Base-by-base conservation (phyloP, 768 basidiomycete genomes). In the Cytidiella melzeri region DNA sequence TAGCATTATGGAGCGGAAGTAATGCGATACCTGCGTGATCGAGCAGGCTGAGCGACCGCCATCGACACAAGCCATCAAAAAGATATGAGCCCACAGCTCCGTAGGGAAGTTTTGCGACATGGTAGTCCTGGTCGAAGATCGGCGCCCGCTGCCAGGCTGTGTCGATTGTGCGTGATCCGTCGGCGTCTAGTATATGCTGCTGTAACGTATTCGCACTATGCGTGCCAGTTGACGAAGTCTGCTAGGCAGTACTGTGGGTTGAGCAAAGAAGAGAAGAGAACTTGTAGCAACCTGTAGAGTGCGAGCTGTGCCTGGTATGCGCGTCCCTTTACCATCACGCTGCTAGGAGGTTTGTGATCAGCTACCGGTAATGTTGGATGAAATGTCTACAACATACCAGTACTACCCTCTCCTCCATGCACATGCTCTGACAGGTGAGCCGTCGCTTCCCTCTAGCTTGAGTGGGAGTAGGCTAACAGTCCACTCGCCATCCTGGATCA, bases 401-500 rank as follows among this genome's bases (percentile, higher is more conserved):
- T 28, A 18, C 50, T 21, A 24, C 36, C 43, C 45, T 36, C 36
- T 19, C 41, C 21, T 43, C 50, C 50, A 79, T 3, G 81, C 86
- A 54, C 77, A 79, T 2, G 84, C 86, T 47, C 86, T 72, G 11
- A 84, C 72, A 0, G 86, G 85, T 1, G 83, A 81, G 9, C 81
- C 86, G 58, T 88, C 86, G 18, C 73, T 70, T 1, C 72, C 75
- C 10, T 67, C 65, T 15, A 88, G 48, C 39, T 73, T 79, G 42
- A 89, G 62, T 0, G 85, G 85, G 20, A 79, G 61, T 34, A 87
- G 60, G 48, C 73, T 77, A 24, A 84, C 76, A 47, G 71, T 66
- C 60, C 69, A 73, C 18, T 68, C 64, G 3, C 45, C 60, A 4
- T 45, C 40, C 41, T 56, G 54, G 30, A 86, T 63, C 43, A 56